Evolutionary conservation across 1,284 basidiomycete genomes (phyloP).

Genomic region (Puccinia polysora): DNA sequence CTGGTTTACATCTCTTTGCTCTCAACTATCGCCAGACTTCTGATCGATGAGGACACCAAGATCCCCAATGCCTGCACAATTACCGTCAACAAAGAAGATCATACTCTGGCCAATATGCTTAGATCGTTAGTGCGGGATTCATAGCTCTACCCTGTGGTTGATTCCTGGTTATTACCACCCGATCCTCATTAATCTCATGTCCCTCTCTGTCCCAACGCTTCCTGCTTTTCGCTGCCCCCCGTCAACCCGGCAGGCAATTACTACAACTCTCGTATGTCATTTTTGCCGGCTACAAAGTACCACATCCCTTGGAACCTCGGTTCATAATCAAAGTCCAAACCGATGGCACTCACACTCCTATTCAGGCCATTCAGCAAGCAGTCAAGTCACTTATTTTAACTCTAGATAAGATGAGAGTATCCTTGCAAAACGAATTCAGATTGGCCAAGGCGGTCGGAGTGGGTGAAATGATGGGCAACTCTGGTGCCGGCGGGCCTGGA

Average conservation of each 20-base stretch:
- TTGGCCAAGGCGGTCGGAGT: conserved; percentile 39
- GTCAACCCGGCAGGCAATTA: conserved; percentile 65
- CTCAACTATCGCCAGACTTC: conserved; percentile 62
- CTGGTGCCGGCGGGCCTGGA: not conserved
- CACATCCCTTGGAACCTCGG: conserved; percentile 89
- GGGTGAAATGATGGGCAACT: conserved; percentile 3
- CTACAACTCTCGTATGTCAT: conserved; percentile 76
- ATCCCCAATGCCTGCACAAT: conserved; percentile 94
- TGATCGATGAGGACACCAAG: conserved; percentile 90
- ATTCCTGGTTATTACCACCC: not conserved
- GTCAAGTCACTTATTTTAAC: conserved; percentile 76
- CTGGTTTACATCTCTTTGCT: conserved; percentile 1
- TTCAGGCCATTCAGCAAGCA: conserved; percentile 75
- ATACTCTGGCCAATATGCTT: conserved; percentile 93
- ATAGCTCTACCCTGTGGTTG: not conserved
- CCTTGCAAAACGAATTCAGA: conserved; percentile 36
- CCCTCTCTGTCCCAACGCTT: not conserved
- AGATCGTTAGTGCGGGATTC: conserved; percentile 66
- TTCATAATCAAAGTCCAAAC: conserved; percentile 94
- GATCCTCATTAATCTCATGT: too few relatives aligned
- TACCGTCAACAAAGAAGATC: conserved; percentile 91
- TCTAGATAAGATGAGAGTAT: conserved; percentile 57
- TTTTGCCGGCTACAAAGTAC: conserved; percentile 96
- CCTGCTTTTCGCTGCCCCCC: not conserved
- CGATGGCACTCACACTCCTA: conserved; percentile 77